Conservation (phyloP, 2,329 filamentous ascomycete genomes). For the Cercospora sp. region DNA sequence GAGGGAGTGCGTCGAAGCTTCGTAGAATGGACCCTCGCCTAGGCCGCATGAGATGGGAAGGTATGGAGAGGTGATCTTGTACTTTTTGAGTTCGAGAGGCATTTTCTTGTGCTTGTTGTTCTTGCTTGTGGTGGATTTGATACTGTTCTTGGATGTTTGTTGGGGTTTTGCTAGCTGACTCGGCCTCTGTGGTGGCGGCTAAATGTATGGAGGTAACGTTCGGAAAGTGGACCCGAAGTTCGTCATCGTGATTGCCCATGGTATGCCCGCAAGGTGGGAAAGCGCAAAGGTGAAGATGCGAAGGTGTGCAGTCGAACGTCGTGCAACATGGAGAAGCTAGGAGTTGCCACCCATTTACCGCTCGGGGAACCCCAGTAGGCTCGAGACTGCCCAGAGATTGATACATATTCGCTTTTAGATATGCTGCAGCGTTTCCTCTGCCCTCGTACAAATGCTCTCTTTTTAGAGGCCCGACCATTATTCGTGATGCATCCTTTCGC, state of each 20-base stretch:
- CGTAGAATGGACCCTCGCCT: slow-evolving; percentile 75
- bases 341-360: not conserved
- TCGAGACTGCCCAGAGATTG: not conserved
- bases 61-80: slow-evolving; percentile 48
- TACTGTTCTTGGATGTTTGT: not conserved
- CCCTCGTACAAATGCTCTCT: not conserved
- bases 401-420: not conserved
- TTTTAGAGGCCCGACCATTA: not conserved
- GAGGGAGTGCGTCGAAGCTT: slow-evolving; percentile 58
- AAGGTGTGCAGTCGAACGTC: not conserved
- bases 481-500: not conserved
- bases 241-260: slow-evolving; percentile 1
- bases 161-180: not conserved
- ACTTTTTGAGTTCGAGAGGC: slow-evolving; percentile 36
- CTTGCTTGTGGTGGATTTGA: not conserved
- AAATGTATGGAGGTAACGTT: not conserved
- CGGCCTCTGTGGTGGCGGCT: not conserved
- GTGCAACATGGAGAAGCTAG: not conserved
- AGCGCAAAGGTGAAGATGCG: not conserved
- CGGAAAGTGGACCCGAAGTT: not conserved
- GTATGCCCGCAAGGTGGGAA: not conserved
- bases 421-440: not conserved
- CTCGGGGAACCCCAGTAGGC: not conserved
- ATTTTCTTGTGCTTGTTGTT: slow-evolving; percentile 25
- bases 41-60: slow-evolving; percentile 66